Percentiles rank a stretch among this genome's conserved stretches.
Evolutionary conservation across 805 yeast genomes (phyloP).

Genomic region (Starmerella khaoyaiensis): DNA sequence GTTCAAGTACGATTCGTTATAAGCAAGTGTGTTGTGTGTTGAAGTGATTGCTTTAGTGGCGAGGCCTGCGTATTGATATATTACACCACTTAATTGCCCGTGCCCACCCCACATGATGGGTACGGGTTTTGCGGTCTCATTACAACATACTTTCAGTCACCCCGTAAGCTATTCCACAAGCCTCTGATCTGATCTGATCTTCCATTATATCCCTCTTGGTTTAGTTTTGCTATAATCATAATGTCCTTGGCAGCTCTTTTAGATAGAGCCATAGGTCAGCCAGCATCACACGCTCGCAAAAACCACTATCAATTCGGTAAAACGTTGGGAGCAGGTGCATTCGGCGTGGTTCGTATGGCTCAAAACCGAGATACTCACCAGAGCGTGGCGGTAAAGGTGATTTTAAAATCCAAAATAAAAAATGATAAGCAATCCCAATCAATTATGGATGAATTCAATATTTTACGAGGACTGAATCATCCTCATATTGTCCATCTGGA

Average conservation of each 20-base stretch:
- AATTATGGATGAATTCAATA: slow-evolving; percentile 62
- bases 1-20: neutral
- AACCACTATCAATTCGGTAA: slow-evolving; percentile 60
- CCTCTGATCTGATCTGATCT: too few relatives aligned
- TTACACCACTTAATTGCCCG: too few relatives aligned
- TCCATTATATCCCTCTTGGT: too few relatives aligned
- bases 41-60: too few relatives aligned
- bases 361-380: slow-evolving; percentile 39
- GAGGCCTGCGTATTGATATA: too few relatives aligned
- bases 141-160: too few relatives aligned
- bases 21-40: neutral
- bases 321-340: slow-evolving; percentile 89
- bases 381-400: slow-evolving; percentile 81
- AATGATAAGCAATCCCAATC: slow-evolving; percentile 50
- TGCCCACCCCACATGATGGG: too few relatives aligned
- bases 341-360: slow-evolving; percentile 84
- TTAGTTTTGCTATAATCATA: too few relatives aligned
- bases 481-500: slow-evolving; percentile 80
- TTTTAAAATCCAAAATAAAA: slow-evolving; percentile 69
- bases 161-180: too few relatives aligned
- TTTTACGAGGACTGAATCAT: slow-evolving; percentile 57
- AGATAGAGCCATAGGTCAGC: slow-evolving; percentile 58
- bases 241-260: too few relatives aligned
- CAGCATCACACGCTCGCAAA: slow-evolving; percentile 54
- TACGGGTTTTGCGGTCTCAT: too few relatives aligned